Conservation (phyloP, 2,329 filamentous ascomycete genomes). For the Trichothecium sympodiale region DNA sequence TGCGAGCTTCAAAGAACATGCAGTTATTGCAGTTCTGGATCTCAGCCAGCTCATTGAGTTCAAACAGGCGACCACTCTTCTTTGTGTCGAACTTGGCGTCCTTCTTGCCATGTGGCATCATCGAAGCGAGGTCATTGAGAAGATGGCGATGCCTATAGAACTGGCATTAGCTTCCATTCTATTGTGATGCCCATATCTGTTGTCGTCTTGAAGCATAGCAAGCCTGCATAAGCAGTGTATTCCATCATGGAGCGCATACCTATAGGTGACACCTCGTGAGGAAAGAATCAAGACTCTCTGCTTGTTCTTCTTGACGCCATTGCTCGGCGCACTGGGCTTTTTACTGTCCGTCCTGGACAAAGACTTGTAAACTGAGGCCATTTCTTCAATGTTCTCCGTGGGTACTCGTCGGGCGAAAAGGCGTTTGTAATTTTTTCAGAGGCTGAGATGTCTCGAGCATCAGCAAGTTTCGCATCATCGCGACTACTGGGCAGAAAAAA, state of each 20-base stretch:
- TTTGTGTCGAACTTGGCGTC: conserved; percentile 97
- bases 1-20: conserved; percentile 90
- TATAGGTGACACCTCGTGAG: conserved; percentile 82
- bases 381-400: no score
- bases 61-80: conserved; percentile 49
- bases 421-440: no score
- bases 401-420: no score
- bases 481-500: neutral
- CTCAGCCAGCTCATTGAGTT: conserved; percentile 65
- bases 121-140: conserved; percentile 74
- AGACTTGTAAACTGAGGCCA: conserved; percentile 68
- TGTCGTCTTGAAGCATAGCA: neutral
- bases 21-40: conserved; percentile 91
- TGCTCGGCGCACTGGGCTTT: conserved; percentile 36
- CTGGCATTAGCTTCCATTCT: conserved; percentile 1
- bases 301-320: conserved; percentile 50
- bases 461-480: no score
- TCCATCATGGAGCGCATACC: conserved; percentile 34
- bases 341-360: conserved; percentile 48
- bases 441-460: no score
- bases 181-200: no score
- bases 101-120: conserved; percentile 87
- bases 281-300: conserved; percentile 81
- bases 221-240: neutral
- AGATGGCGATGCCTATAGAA: conserved; percentile 73